Conservation (phyloP, 495 filamentous ascomycete species). For the Monascus purpureus region DNA sequence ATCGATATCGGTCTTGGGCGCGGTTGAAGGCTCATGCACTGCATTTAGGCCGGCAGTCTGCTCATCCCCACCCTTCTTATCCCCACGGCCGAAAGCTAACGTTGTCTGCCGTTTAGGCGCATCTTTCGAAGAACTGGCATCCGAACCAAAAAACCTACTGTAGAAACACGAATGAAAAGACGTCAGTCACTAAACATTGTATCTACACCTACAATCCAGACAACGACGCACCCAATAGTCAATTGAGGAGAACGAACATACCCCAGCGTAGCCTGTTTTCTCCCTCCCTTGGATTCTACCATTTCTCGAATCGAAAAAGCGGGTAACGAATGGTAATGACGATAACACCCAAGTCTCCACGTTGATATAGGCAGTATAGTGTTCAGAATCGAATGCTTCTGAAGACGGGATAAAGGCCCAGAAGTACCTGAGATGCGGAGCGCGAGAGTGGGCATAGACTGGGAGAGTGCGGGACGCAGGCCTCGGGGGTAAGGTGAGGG, state of each 20-base stretch:
- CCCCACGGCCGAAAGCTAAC: slow-evolving; percentile 40
- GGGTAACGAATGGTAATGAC: background rate
- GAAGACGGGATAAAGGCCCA: background rate
- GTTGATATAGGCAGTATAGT: background rate
- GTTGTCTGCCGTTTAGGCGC: slow-evolving; percentile 60
- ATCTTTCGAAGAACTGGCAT: slow-evolving; percentile 15
- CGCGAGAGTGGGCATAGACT: slow-evolving; percentile 1
- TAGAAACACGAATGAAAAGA: background rate
- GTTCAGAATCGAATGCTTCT: background rate
- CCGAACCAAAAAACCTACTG: slow-evolving; percentile 33
- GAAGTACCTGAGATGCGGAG: slow-evolving; percentile 1
- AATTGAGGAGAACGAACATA: slow-evolving; percentile 73
- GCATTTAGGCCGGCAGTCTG: too few species aligned
- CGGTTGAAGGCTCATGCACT: too few species aligned
- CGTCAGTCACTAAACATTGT: background rate
- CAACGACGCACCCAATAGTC: slow-evolving; percentile 63
- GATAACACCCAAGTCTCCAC: background rate
- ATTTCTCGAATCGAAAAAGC: slow-evolving; percentile 10
- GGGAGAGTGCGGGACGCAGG: background rate
- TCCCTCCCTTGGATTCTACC: slow-evolving; percentile 22
- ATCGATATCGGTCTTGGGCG: too few species aligned
- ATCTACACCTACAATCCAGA: background rate
- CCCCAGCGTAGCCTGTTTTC: slow-evolving; percentile 83
- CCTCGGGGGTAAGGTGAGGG: too few species aligned
- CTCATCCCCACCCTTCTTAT: slow-evolving; percentile 19